Conservation (phyloP, 176 grass and related monocot genomes). For the Rhynchospora pubera region DNA sequence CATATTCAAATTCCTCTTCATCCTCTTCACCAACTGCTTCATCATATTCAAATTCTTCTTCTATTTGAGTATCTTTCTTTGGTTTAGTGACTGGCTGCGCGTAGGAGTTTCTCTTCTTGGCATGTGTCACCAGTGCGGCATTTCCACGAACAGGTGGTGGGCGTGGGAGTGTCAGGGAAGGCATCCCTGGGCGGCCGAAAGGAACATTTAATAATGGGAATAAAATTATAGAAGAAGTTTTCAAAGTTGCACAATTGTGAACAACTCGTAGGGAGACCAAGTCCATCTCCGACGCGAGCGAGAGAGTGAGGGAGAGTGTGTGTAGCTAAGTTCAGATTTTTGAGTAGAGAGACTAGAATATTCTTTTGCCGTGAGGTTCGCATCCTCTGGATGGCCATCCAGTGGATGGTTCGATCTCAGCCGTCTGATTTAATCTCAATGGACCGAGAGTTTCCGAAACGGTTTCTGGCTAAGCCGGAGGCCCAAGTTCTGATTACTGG, state of each 20-base stretch:
- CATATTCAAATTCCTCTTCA: slow-evolving; percentile 17
- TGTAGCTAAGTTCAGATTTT: neutral
- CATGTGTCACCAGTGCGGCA: slow-evolving; percentile 21
- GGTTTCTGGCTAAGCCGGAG: neutral
- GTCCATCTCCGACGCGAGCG: slow-evolving; percentile 27
- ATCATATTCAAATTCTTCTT: slow-evolving; percentile 16
- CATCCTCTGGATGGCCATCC: too few relatives aligned
- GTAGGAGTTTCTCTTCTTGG: slow-evolving; percentile 38
- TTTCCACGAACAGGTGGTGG: slow-evolving; percentile 34
- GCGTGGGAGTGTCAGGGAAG: slow-evolving; percentile 21
- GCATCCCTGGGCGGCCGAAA: neutral
- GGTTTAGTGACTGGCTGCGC: slow-evolving; percentile 19
- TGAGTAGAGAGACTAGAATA: neutral
- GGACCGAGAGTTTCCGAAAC: neutral
- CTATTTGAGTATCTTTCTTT: neutral
- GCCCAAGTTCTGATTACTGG: too few relatives aligned
- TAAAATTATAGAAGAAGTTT: neutral
- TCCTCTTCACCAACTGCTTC: slow-evolving; percentile 20
- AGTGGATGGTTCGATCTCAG: too few relatives aligned
- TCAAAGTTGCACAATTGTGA: neutral
- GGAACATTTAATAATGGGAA: neutral
- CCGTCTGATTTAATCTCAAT: too few relatives aligned
- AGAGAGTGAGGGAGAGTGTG: neutral
- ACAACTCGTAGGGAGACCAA: slow-evolving; percentile 10
- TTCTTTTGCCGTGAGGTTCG: neutral